These are phyloP conservation scores for Calocybe indica DNA, from an alignment of 768 basidiomycete genomes.

Conservation along the genomic window DNA sequence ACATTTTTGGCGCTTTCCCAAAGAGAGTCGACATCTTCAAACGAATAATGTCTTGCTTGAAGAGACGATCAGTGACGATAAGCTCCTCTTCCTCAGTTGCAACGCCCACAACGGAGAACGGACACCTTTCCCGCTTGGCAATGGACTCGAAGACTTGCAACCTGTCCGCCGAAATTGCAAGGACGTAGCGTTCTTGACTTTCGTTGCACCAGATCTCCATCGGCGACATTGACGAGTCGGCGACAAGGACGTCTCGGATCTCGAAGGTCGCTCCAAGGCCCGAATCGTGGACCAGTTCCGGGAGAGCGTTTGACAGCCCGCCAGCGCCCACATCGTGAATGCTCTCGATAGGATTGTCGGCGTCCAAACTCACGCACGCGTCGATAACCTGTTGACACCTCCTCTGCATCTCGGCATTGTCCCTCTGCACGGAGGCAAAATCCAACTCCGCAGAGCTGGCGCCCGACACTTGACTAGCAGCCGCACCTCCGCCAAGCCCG, in stretches of 20 bases:
- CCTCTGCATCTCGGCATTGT: constrained; percentile 98
- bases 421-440: constrained; percentile 96
- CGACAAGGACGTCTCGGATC: constrained; percentile 88
- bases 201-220: constrained; percentile 99
- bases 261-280: constrained; percentile 89
- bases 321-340: constrained; percentile 99
- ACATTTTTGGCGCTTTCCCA: constrained; percentile 93
- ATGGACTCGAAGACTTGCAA: constrained; percentile 64
- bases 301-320: constrained; percentile 92
- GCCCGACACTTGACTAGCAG: constrained; percentile 89
- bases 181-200: constrained; percentile 94
- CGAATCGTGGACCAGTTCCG: constrained; percentile 95
- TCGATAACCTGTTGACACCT: constrained; percentile 98
- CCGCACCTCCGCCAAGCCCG: constrained; percentile 94
- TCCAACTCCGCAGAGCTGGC: constrained; percentile 89
- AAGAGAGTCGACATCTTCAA: constrained; percentile 95
- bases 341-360: constrained; percentile 79
- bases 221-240: constrained; percentile 91
- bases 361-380: constrained; percentile 60
- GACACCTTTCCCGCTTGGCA: constrained; percentile 86
- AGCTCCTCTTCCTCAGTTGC: constrained; percentile 81
- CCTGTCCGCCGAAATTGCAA: constrained; percentile 72
- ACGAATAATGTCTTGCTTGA: constrained; percentile 74
- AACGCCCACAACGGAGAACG: constrained; percentile 85
- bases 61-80: constrained; percentile 83